These are phyloP conservation scores for Diaporthe helianthi DNA, from an alignment of 2,329 filamentous ascomycete genomes.

Conservation along the genomic window DNA sequence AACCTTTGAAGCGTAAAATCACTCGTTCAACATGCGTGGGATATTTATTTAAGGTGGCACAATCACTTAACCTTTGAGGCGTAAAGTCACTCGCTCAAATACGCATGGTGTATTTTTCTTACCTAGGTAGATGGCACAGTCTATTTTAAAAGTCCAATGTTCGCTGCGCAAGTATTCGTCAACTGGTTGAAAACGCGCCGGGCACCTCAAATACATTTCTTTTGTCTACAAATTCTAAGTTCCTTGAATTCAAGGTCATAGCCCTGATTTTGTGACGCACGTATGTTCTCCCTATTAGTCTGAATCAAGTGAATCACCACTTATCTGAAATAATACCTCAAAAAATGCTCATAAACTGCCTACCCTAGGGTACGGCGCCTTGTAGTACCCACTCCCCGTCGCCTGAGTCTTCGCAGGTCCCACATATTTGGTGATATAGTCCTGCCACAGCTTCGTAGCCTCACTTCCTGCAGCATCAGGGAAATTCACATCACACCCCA, in stretches of 20 bases:
- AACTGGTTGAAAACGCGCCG: too few relatives aligned
- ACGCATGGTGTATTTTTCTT: too few relatives aligned
- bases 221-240: neutral
- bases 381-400: neutral
- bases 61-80: too few relatives aligned
- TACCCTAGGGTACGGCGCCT: neutral
- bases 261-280: neutral
- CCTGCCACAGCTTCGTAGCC: neutral
- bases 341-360: too few relatives aligned
- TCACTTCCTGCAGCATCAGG: slow-evolving; percentile 25
- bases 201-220: neutral
- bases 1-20: neutral
- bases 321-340: neutral
- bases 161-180: too few relatives aligned
- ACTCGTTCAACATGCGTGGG: too few relatives aligned
- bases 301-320: neutral
- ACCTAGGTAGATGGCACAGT: too few relatives aligned
- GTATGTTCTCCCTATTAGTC: neutral
- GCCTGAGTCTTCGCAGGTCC: neutral
- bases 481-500: slow-evolving; percentile 31
- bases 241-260: too few relatives aligned
- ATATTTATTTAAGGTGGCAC: too few relatives aligned
- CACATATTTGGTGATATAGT: neutral
- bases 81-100: too few relatives aligned
- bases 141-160: too few relatives aligned